A percentile compares a stretch with the other conserved stretches of the same genome.
Conservation (phyloP, 2,329 filamentous ascomycete genomes). For the Botryotinia narcissicola region DNA sequence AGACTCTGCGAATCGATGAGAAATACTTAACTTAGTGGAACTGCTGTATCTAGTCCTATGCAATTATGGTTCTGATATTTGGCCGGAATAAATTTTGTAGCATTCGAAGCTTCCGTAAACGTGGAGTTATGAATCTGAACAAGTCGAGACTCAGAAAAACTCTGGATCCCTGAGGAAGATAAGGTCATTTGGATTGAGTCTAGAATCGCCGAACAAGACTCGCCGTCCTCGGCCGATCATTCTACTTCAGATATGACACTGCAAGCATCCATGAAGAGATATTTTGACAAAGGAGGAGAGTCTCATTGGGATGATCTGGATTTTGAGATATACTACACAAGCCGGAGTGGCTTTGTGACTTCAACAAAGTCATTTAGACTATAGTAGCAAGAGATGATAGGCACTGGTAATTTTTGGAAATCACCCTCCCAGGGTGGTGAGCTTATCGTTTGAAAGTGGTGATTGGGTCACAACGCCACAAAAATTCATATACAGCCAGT, state of each 20-base stretch:
- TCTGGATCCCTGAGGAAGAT: not conserved
- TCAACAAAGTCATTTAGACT: not conserved
- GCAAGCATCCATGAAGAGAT: not conserved
- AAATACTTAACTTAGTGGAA: not conserved
- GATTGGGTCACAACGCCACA: not conserved
- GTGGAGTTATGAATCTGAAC: not conserved
- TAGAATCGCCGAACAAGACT: not conserved
- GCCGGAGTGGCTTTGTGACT: not conserved
- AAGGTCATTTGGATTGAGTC: not conserved
- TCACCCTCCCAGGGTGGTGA: too few relatives aligned
- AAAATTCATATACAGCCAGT: not conserved
- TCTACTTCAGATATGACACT: not conserved
- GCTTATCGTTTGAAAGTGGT: not conserved
- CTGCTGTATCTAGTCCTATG: not conserved
- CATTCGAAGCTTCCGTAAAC: not conserved
- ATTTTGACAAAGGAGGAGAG: not conserved
- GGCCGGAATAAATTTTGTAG: accelerated
- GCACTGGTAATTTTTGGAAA: too few relatives aligned
- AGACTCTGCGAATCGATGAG: not conserved
- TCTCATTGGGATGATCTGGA: not conserved
- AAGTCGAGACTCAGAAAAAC: not conserved
- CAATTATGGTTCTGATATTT: not conserved
- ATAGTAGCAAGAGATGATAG: not conserved
- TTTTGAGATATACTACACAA: not conserved
- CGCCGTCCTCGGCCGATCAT: not conserved